These are phyloP conservation scores for Megacollybia marginata DNA, from an alignment of 768 basidiomycete genomes.

Conservation along the genomic window DNA sequence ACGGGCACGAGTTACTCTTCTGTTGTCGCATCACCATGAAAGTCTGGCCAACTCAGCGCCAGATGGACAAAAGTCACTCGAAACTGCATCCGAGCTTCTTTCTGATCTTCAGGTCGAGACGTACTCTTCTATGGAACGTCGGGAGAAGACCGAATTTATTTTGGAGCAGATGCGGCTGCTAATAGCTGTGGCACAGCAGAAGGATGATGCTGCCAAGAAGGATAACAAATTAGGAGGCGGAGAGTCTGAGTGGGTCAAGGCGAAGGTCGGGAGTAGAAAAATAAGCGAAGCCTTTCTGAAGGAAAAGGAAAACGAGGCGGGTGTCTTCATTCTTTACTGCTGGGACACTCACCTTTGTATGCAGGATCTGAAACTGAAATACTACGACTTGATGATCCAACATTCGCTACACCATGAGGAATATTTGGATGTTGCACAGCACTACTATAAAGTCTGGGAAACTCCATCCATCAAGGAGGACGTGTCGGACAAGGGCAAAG, in stretches of 20 bases:
- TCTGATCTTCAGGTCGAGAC: slow-evolving; percentile 98
- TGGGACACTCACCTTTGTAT: slow-evolving; percentile 3
- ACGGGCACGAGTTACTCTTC: slow-evolving; percentile 86
- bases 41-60: slow-evolving; percentile 39
- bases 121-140: slow-evolving; percentile 95
- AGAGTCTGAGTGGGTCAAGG: slow-evolving; percentile 90
- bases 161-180: slow-evolving; percentile 95
- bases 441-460: slow-evolving; percentile 96
- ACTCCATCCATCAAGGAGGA: slow-evolving; percentile 92
- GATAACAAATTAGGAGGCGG: slow-evolving; percentile 65
- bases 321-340: neutral
- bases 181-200: slow-evolving; percentile 66
- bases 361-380: slow-evolving; percentile 93
- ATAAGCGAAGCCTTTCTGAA: slow-evolving; percentile 91
- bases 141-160: slow-evolving; percentile 98
- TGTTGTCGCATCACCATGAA: slow-evolving; percentile 85
- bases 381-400: slow-evolving; percentile 95
- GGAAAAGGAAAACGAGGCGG: slow-evolving; percentile 80
- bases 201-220: slow-evolving; percentile 61
- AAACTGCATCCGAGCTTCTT: slow-evolving; percentile 85
- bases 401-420: slow-evolving; percentile 77
- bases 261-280: slow-evolving; percentile 85
- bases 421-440: slow-evolving; percentile 91
- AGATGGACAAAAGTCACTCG: slow-evolving; percentile 51
- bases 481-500: slow-evolving; percentile 51